Evolutionary conservation across 371 early-diverging fungal genomes (phyloP).

Genomic region (Neoconidiobolus thromboides): DNA sequence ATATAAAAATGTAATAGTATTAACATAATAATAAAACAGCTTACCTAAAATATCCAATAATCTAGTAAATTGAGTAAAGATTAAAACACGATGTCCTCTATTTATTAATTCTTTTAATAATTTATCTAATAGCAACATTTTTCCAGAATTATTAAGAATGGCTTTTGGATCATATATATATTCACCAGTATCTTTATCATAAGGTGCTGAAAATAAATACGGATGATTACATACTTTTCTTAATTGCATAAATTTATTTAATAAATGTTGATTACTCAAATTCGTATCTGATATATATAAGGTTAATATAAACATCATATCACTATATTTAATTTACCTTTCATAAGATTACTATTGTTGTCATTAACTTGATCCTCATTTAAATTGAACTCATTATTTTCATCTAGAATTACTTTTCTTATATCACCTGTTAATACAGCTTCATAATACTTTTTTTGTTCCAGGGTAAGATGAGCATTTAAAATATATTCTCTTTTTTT

Average conservation of each 20-base stretch:
- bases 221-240: constrained; percentile 94
- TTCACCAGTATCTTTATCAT: constrained; percentile 25
- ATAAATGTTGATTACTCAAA: constrained; percentile 2
- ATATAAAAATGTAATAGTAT: background rate
- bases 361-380: background rate
- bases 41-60: constrained; percentile 86
- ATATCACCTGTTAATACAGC: constrained; percentile 33
- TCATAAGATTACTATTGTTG: background rate
- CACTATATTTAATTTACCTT: no score
- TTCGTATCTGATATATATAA: no score
- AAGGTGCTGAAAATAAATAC: constrained; percentile 66
- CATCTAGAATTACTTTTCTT: constrained; percentile 45
- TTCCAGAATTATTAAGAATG: constrained; percentile 55
- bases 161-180: constrained; percentile 27
- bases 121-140: constrained; percentile 69
- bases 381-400: constrained; percentile 16
- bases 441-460: constrained; percentile 68
- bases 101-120: constrained; percentile 56
- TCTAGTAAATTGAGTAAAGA: constrained; percentile 87
- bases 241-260: constrained; percentile 80
- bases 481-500: constrained; percentile 80
- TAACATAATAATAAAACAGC: constrained; percentile 11
- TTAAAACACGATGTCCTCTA: constrained; percentile 69
- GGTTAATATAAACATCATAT: no score
- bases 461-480: constrained; percentile 57